Percentiles rank a stretch among this genome's conserved stretches.
phyloP scores from a whole-genome alignment of 1,284 basidiomycete genomes.

The Cutaneotrichosporon sp. region DNA sequence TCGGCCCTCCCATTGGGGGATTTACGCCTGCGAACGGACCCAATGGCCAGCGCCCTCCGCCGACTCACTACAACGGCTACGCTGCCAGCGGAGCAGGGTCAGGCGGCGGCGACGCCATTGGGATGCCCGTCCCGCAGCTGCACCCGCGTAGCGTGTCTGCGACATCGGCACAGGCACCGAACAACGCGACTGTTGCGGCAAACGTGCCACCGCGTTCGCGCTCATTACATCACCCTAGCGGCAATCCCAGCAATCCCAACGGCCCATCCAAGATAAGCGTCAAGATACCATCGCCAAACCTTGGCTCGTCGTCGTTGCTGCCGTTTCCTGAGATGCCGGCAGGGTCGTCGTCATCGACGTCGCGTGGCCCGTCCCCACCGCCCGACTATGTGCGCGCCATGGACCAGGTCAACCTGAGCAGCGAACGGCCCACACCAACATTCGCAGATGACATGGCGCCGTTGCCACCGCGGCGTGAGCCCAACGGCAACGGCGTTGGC shows the following conservation, averaged over 20 bases:
- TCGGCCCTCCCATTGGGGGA: too few species aligned
- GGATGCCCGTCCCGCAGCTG: constrained; percentile 6
- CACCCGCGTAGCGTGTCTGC: constrained; percentile 10
- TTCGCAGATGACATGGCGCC: constrained; percentile 23
- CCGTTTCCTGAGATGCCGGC: constrained; percentile 8
- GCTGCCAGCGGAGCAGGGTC: background rate
- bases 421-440: constrained; percentile 12
- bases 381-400: constrained; percentile 27
- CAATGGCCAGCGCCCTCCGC: background rate
- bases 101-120: too few species aligned
- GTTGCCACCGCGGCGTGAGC: constrained; percentile 16
- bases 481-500: constrained; percentile 8
- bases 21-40: too few species aligned
- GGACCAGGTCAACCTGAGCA: constrained; percentile 19
- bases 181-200: constrained; percentile 2
- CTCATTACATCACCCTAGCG: constrained; percentile 7
- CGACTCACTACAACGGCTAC: constrained; percentile 4
- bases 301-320: constrained; percentile 5
- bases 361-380: constrained; percentile 3
- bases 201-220: constrained; percentile 13
- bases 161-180: background rate
- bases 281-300: constrained; percentile 10
- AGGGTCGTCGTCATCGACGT: background rate
- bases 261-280: constrained; percentile 12
- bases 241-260: too few species aligned